Base-by-base conservation (phyloP, 352 stramenopile genomes). In the Phytophthora aleatoria region DNA sequence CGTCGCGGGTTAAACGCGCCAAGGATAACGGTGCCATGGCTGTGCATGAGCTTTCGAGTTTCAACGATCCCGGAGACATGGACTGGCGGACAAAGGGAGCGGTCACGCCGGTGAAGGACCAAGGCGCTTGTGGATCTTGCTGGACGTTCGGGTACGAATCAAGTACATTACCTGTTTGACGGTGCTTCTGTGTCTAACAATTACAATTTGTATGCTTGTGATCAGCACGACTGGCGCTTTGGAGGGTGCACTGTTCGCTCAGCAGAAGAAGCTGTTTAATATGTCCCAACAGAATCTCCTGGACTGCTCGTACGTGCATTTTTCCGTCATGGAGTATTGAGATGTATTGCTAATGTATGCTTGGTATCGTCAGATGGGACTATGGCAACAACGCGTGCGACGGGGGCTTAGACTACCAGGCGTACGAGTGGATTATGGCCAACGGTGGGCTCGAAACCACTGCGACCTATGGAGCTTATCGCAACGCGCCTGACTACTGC, bases 41-140 rank as follows among this genome's bases (percentile, higher is more conserved):
- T 11, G 35, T 81, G 24, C 83, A 94, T 63, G 27, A 71, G 5
- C 26, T 78, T 16, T 73, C 68, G 5, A 81, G 73, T 24, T 55
- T 81, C 13, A 44, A 61, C 3, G 58, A 86, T 1, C 78, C 87
- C 0, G 79, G 82, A n/a, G 86, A 92, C 50, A 82, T 92, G 44
- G 90, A 98, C 51, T 98, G 92, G 92, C 83, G 87, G 15, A 75
- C 67, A 55, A 91, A 94, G 47, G 88, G 88, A 24, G 90, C 89
- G 1, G 90, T 97, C 33, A 97, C 87, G 3, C 84, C 85, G 3
- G 89, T 97, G 52, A 97, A 97, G 49, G 89, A 97, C 63, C 92
- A 98, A 74, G 91, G 90, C 35, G 82, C 82, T 48, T 98, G 92
- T 41, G 92, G 92, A 15, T 97, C 89, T 33, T 97, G 92, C 82